These are phyloP conservation scores for Pythium myriotylum DNA, from an alignment of 352 stramenopile genomes.

Conservation along the genomic window DNA sequence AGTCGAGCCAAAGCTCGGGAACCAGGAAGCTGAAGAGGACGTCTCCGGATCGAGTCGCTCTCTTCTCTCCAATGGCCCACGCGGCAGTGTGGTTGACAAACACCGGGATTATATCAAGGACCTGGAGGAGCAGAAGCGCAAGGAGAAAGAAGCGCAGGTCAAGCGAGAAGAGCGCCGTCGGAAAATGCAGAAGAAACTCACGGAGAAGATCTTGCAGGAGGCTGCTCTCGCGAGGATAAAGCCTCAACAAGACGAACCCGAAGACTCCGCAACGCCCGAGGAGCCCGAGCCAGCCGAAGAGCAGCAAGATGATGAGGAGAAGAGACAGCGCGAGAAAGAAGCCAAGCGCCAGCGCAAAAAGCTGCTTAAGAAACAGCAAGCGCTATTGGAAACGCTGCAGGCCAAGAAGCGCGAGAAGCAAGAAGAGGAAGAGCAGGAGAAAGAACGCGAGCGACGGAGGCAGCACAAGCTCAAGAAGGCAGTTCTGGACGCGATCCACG, in stretches of 20 bases:
- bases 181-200: slow-evolving; percentile 65
- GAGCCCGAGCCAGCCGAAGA: background rate
- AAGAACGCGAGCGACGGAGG: slow-evolving; percentile 48
- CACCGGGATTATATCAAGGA: slow-evolving; percentile 71
- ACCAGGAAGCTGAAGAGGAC: slow-evolving; percentile 12
- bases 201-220: slow-evolving; percentile 51
- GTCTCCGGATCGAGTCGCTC: slow-evolving; percentile 3
- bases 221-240: slow-evolving; percentile 31
- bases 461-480: slow-evolving; percentile 60
- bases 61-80: background rate
- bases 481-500: slow-evolving; percentile 54
- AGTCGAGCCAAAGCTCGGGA: background rate
- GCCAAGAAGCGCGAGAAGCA: slow-evolving; percentile 56
- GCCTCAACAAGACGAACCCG: slow-evolving; percentile 18
- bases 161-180: slow-evolving; percentile 51
- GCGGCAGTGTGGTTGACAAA: slow-evolving; percentile 41
- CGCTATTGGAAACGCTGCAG: slow-evolving; percentile 50
- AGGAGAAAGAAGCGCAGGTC: slow-evolving; percentile 56
- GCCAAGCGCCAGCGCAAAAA: slow-evolving; percentile 39
- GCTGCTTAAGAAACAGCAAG: slow-evolving; percentile 64
- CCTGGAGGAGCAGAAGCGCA: slow-evolving; percentile 71
- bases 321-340: slow-evolving; percentile 15
- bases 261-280: slow-evolving; percentile 1
- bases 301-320: slow-evolving; percentile 36
- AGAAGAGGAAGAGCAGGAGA: slow-evolving; percentile 51